Base-by-base conservation (phyloP, 2,329 filamentous ascomycete genomes). In the Cordyceps farinosa region DNA sequence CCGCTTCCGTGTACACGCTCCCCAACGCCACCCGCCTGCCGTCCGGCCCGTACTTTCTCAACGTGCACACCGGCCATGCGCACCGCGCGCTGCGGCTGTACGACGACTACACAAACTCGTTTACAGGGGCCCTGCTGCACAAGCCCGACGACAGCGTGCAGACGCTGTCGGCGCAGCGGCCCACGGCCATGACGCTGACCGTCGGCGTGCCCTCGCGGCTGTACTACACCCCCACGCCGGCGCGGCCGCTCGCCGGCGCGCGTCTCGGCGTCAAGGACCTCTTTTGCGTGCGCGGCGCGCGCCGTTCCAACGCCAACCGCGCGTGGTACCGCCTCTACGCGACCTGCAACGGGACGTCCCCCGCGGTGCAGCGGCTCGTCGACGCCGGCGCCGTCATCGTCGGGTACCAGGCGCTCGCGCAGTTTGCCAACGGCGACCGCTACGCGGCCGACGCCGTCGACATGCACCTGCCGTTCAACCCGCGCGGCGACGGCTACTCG, bases 121-220 rank as follows among this genome's bases (percentile, higher is more conserved):
- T 76, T 53, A 67, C 67, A 2, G 65, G 71, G 34, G 62, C 70
- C 0, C 65, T 76, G 11, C 64, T 76, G 13, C 71, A 71, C 38
- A 72, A 65, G 0, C 70, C 70, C 1, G 67, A 72, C 1, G 74
- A 72, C 30, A 66, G 60, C 22, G 75, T 75, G 65, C 71, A 72
- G 64, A 55, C 70, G 8, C 62, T 76, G 32, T 72, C 73, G 1
- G 74, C 73, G 15, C 70, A 71, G 38, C 67, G 71, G 8, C 65
- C 68, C 4, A 66, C 68, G 15, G 69, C 70, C 2, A 66, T 67
- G 1, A 67, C 71, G 1, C 59, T 72, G 42, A 73, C 74, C 29
- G 68, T 82, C 38, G 79, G 63, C 68, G 86, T 89, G 0, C 85
- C 86, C 4, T 88, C 85, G 7, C 78, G 86, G 10, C 74, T 88